Percentiles rank a stretch among this genome's conserved stretches.
Evolutionary conservation across 1,139 yeast genomes (phyloP).

Genomic region (Sugiyamaella neomexicana): DNA sequence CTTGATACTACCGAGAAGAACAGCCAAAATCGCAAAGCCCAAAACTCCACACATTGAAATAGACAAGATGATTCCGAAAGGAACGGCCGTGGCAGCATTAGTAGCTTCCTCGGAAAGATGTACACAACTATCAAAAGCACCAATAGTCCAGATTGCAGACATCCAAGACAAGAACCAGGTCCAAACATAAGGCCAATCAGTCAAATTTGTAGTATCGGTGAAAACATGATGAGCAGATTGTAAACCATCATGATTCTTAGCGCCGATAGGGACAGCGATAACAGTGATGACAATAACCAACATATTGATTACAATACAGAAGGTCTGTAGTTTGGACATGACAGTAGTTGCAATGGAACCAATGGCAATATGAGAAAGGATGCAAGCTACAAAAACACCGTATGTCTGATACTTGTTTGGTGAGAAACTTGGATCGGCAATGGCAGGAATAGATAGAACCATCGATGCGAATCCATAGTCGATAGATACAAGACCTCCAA

Average conservation of each 20-base stretch:
- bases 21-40: slow-evolving; percentile 60
- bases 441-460: slow-evolving; percentile 52
- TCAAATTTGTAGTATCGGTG: slow-evolving; percentile 53
- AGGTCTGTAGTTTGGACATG: slow-evolving; percentile 59
- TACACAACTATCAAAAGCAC: slow-evolving; percentile 67
- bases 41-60: slow-evolving; percentile 59
- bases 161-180: slow-evolving; percentile 59
- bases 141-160: slow-evolving; percentile 52
- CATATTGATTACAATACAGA: slow-evolving; percentile 58
- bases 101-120: slow-evolving; percentile 71
- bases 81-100: slow-evolving; percentile 66
- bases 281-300: slow-evolving; percentile 57
- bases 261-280: slow-evolving; percentile 62
- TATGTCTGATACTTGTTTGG: slow-evolving; percentile 51
- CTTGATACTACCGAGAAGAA: slow-evolving; percentile 56
- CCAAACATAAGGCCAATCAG: slow-evolving; percentile 70
- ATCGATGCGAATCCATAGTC: slow-evolving; percentile 60
- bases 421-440: slow-evolving; percentile 50
- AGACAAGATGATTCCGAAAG: slow-evolving; percentile 59
- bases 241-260: slow-evolving; percentile 21
- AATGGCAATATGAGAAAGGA: slow-evolving; percentile 47
- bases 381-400: slow-evolving; percentile 57
- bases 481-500: slow-evolving; percentile 58
- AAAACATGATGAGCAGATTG: slow-evolving; percentile 50
- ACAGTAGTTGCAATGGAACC: slow-evolving; percentile 54